Evolutionary conservation across 2,329 filamentous ascomycete genomes (phyloP), one percentile per base, ranked within the genome.

Genomic region (Colletotrichum sp.): DNA sequence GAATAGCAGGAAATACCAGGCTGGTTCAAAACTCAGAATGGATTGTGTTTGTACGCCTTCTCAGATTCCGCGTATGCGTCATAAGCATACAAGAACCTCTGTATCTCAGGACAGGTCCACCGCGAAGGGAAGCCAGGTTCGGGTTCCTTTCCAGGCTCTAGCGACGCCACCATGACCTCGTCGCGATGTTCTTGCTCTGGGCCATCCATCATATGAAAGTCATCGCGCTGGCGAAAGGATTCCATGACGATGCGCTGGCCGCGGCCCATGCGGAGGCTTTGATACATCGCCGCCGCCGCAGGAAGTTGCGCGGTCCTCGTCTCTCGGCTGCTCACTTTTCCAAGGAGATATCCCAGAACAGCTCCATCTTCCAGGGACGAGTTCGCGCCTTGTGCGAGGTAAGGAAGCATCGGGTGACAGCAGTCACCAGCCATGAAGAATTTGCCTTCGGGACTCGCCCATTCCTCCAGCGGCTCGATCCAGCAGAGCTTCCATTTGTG

Each of bases 401-500:
- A 89, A 0, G 88, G 88, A 6, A 89, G 83, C 80, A 88, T 88
- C 0, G 87, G 86, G 78, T 89, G 87, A 72, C 84, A 86, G 15
- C 83, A 80, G 71, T 89, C 87, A 5, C 87, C 87, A 4, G 88
- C 80, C 34, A 89, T 80, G 24, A 82, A 82, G 15, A 83, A 85
- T 36, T 83, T 85, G n/a, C 85, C 85, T 2, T 78, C 79, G 0
- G 82, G 80, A 76, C 86, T 84, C 0, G 84, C 82, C 87, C 87
- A 89, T 9, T 81, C 79, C 2, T 82, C 78, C 48, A 89, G 81
- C 30, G 83, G 80, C 8, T 81, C 80, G 16, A 87, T 82, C 72
- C 88, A 87, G 73, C 84, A 86, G 6, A 89, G 84, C 6, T 85
- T 84, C 88, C 87, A 89, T 77, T 89, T 88, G 75, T 85, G 82